These are phyloP conservation scores for Phaseolus lunatus DNA, from an alignment of 306 rosid genomes.

Conservation along the genomic window DNA sequence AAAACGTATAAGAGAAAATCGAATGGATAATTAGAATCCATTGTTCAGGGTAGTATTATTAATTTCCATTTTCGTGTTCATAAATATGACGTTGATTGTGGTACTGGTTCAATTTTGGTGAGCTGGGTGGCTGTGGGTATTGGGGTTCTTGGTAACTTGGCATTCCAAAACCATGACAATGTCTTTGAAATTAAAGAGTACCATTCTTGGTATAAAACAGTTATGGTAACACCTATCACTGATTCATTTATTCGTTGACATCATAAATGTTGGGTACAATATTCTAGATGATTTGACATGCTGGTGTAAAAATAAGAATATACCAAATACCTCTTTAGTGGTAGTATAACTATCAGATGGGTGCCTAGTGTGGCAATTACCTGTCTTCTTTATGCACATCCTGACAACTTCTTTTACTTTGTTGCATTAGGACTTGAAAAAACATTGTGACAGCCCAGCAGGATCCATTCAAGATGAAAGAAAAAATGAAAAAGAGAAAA, in stretches of 20 bases:
- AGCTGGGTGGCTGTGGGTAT: neutral
- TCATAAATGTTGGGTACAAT: constrained; percentile 17
- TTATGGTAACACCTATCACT: neutral
- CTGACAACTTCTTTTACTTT: constrained; percentile 64
- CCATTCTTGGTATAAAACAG: neutral
- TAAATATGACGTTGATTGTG: neutral
- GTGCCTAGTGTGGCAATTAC: constrained; percentile 36
- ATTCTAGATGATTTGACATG: constrained; percentile 13
- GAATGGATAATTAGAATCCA: neutral
- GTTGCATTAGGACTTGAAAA: constrained; percentile 78
- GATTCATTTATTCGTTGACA: constrained; percentile 3
- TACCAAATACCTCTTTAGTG: constrained; percentile 13
- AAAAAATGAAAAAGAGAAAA: constrained; percentile 37
- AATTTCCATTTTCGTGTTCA: neutral
- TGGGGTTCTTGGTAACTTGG: constrained; percentile 1
- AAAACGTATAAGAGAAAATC: neutral
- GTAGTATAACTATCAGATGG: constrained; percentile 14
- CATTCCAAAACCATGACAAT: neutral
- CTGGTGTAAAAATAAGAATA: neutral
- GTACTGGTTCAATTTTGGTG: neutral
- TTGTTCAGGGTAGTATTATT: neutral
- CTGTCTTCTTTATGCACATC: constrained; percentile 48
- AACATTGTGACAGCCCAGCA: constrained; percentile 81
- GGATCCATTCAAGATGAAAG: constrained; percentile 60
- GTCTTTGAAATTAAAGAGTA: neutral